Conservation (phyloP, 768 basidiomycete genomes). For the Tricholoma matsutake region DNA sequence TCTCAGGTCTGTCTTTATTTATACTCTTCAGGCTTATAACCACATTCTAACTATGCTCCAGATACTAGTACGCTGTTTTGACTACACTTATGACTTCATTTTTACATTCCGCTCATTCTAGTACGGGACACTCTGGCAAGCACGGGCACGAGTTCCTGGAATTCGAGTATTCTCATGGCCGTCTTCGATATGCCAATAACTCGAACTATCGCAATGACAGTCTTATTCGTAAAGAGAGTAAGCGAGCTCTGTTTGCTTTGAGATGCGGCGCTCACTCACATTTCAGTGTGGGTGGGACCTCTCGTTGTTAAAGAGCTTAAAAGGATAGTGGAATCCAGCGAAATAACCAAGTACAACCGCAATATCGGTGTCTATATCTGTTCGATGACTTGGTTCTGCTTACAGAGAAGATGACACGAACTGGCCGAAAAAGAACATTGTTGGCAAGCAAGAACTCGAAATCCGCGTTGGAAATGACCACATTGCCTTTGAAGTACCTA, state of each 20-base stretch:
- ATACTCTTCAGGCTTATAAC: background rate
- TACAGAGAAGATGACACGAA: conserved; percentile 94
- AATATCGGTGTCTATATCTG: background rate
- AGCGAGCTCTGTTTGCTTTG: conserved; percentile 28
- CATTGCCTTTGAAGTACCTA: conserved; percentile 89
- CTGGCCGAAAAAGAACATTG: conserved; percentile 99
- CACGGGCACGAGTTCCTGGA: conserved; percentile 98
- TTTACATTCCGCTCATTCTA: conserved; percentile 25
- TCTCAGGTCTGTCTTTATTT: conserved; percentile 50
- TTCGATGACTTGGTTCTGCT: background rate
- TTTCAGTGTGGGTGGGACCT: conserved; percentile 91
- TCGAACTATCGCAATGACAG: conserved; percentile 99
- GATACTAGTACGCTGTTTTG: conserved; percentile 44
- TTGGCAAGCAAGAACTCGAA: conserved; percentile 97
- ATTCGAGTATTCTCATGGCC: conserved; percentile 96
- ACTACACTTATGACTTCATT: background rate
- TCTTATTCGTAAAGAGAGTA: conserved; percentile 98
- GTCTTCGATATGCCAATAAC: conserved; percentile 97
- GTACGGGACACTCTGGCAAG: conserved; percentile 98
- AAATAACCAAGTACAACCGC: conserved; percentile 81
- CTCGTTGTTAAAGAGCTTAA: conserved; percentile 93
- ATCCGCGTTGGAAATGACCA: conserved; percentile 93
- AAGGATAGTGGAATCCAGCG: conserved; percentile 87
- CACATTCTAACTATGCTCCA: conserved; percentile 19
- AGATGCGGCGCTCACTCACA: background rate